Percentiles rank a stretch among this genome's conserved stretches.
Evolutionary conservation across 345 rosid genomes (phyloP).

Genomic region (Linum usitatissimum): DNA sequence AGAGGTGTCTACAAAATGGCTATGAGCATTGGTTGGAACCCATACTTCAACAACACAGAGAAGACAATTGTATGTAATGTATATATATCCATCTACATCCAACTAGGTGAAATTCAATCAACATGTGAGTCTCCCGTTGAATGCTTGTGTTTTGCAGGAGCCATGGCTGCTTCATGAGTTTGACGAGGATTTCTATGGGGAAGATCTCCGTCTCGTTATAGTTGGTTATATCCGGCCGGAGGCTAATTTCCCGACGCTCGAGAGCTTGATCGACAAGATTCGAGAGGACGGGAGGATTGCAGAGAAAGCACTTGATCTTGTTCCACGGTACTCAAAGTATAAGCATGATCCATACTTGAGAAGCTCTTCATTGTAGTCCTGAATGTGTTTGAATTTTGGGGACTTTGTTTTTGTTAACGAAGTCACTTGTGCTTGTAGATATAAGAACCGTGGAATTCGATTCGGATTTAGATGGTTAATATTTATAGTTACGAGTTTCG

Average conservation of each 20-base stretch:
- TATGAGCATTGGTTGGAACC: slow-evolving; percentile 95
- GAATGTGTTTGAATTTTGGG: background rate
- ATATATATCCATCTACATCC: too few species aligned
- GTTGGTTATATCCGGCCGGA: slow-evolving; percentile 89
- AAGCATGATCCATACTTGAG: slow-evolving; percentile 43
- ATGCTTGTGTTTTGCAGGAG: slow-evolving; percentile 37
- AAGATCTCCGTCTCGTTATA: slow-evolving; percentile 61
- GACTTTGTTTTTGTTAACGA: too few species aligned
- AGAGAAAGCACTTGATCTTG: slow-evolving; percentile 73
- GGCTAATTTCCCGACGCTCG: slow-evolving; percentile 69
- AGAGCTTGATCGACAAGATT: slow-evolving; percentile 61
- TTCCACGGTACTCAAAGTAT: slow-evolving; percentile 46
- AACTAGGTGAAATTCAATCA: too few species aligned
- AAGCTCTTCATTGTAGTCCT: slow-evolving; percentile 14
- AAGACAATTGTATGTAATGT: slow-evolving; percentile 75
- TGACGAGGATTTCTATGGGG: slow-evolving; percentile 75
- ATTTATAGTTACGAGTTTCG: too few species aligned
- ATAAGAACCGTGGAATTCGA: too few species aligned
- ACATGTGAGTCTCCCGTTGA: background rate
- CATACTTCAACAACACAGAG: slow-evolving; percentile 71
- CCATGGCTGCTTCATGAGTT: slow-evolving; percentile 94
- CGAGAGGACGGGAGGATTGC: slow-evolving; percentile 57
- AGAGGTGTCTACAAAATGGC: slow-evolving; percentile 80
- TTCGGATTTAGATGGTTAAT: too few species aligned
- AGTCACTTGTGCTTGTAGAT: too few species aligned